These are phyloP conservation scores for Rhodocollybia butyracea DNA, from an alignment of 768 basidiomycete species.

Conservation along the genomic window DNA sequence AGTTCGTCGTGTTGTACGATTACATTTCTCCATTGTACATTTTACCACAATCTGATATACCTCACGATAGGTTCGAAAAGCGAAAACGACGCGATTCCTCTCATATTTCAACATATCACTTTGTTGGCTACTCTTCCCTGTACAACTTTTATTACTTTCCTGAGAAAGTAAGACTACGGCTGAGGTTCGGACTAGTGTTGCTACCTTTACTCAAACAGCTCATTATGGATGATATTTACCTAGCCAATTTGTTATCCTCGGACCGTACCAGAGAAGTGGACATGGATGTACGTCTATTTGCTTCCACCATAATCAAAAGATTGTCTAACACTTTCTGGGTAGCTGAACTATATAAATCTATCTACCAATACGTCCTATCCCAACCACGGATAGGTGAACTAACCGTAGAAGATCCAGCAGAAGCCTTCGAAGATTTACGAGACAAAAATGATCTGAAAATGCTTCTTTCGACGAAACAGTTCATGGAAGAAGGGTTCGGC, in stretches of 20 bases:
- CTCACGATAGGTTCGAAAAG: constrained; percentile 77
- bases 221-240: background rate
- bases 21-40: background rate
- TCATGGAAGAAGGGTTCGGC: constrained; percentile 73
- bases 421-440: constrained; percentile 94
- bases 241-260: constrained; percentile 92
- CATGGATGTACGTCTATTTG: constrained; percentile 73
- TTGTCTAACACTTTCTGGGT: too few relatives aligned
- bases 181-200: constrained; percentile 58
- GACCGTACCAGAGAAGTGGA: constrained; percentile 84
- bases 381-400: constrained; percentile 79
- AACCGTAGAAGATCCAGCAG: constrained; percentile 96
- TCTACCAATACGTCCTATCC: constrained; percentile 72
- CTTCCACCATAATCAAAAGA: background rate
- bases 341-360: constrained; percentile 87
- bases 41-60: background rate
- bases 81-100: constrained; percentile 56
- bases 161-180: constrained; percentile 79
- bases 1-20: constrained; percentile 81
- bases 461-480: constrained; percentile 59
- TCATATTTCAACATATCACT: constrained; percentile 72
- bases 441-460: constrained; percentile 88
- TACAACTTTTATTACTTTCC: constrained; percentile 97
- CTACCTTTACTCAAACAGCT: background rate
- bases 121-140: constrained; percentile 90